Conservation (phyloP, 257 asterid genomes). For the Craterostigma plantagineum region DNA sequence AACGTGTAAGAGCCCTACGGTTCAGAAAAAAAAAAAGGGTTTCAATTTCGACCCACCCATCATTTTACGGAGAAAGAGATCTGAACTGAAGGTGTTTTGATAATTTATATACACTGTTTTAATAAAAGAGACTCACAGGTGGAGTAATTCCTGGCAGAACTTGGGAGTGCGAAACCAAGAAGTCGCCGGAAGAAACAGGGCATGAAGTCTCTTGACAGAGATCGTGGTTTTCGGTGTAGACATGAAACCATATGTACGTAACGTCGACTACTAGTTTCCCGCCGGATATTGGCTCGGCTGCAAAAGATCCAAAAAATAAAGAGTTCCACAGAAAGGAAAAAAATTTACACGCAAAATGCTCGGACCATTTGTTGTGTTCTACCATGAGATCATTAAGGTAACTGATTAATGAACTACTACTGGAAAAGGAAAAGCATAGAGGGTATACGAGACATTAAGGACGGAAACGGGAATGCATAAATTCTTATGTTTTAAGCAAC, state of each 20-base stretch:
- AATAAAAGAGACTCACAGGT: slow-evolving; percentile 41
- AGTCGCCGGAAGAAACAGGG: slow-evolving; percentile 59
- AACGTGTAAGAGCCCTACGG: slow-evolving; percentile 61
- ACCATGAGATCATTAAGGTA: no score
- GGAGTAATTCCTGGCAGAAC: slow-evolving; percentile 66
- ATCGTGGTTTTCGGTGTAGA: slow-evolving; percentile 37
- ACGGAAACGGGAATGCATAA: no score
- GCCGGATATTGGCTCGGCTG: slow-evolving; percentile 38
- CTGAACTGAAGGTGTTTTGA: no score
- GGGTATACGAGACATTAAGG: no score
- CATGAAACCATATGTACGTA: slow-evolving; percentile 25
- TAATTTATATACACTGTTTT: no score
- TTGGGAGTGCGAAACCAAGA: slow-evolving; percentile 58
- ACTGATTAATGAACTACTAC: no score
- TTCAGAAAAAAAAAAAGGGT: background rate
- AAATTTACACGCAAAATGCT: no score
- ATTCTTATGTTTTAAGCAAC: no score
- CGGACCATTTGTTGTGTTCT: no score
- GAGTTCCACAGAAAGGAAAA: background rate
- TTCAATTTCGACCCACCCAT: background rate
- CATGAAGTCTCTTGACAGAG: slow-evolving; percentile 67
- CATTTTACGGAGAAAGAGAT: background rate
- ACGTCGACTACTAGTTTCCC: slow-evolving; percentile 66
- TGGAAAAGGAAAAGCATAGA: no score
- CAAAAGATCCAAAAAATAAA: slow-evolving; percentile 9